Conservation (phyloP, 2,329 filamentous ascomycete genomes). For the Amesomyces nigricolor region DNA sequence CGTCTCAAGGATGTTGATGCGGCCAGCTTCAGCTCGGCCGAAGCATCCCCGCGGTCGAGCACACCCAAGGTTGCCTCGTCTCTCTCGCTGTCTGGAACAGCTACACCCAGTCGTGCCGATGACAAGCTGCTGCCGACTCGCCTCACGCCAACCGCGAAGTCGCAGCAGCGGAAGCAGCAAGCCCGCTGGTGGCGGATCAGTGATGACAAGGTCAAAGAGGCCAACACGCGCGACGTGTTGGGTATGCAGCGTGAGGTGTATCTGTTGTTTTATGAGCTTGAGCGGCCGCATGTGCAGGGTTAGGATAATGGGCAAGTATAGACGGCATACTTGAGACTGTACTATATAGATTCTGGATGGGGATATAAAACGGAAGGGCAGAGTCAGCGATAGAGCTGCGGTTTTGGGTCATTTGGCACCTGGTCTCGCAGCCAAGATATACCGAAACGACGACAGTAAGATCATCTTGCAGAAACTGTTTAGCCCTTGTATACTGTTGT, state of each 20-base stretch:
- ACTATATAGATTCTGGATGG: neutral
- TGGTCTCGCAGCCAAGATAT: too few relatives aligned
- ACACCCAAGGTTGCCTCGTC: constrained; percentile 41
- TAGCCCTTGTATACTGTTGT: too few relatives aligned
- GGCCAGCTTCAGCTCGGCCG: constrained; percentile 50
- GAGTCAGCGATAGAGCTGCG: too few relatives aligned
- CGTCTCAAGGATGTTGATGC: constrained; percentile 39
- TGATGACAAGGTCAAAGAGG: constrained; percentile 93
- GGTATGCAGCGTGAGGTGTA: constrained; percentile 96
- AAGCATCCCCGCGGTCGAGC: constrained; percentile 51
- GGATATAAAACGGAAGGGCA: too few relatives aligned
- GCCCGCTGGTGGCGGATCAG: constrained; percentile 97
- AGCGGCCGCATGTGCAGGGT: constrained; percentile 39
- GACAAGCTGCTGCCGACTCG: constrained; percentile 2
- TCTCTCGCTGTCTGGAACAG: constrained; percentile 32
- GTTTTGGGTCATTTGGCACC: too few relatives aligned
- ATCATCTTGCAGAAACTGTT: too few relatives aligned
- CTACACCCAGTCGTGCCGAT: constrained; percentile 22
- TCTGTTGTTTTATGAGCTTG: constrained; percentile 89
- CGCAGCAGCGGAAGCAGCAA: constrained; percentile 48
- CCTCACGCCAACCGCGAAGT: constrained; percentile 19
- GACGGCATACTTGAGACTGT: too few relatives aligned
- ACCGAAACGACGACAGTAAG: too few relatives aligned
- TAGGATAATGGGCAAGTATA: too few relatives aligned
- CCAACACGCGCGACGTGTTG: constrained; percentile 84